Evolutionary conservation across 2,329 filamentous ascomycete species (phyloP).

Genomic region (Grosmannia clavigera): DNA sequence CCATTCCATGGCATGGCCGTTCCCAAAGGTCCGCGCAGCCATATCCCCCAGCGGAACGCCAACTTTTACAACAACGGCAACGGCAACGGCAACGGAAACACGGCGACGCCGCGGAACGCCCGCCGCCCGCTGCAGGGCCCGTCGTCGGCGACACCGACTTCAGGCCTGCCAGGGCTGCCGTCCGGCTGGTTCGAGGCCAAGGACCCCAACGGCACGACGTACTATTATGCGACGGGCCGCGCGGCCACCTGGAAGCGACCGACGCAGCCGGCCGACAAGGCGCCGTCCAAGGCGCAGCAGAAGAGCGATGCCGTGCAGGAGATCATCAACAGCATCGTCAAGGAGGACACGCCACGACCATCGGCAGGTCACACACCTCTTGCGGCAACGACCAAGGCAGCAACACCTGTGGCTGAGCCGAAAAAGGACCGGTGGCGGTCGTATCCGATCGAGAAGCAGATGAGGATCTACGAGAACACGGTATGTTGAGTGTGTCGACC

Average conservation of each 20-base stretch:
- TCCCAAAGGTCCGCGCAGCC: slow-evolving; percentile 49
- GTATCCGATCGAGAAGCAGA: slow-evolving; percentile 69
- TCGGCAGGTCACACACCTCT: slow-evolving; percentile 53
- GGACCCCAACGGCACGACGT: slow-evolving; percentile 57
- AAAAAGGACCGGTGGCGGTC: slow-evolving; percentile 61
- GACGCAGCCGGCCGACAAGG: slow-evolving; percentile 54
- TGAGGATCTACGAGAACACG: slow-evolving; percentile 89
- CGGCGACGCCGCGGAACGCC: slow-evolving; percentile 36
- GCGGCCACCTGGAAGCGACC: slow-evolving; percentile 74
- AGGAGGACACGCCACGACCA: slow-evolving; percentile 39
- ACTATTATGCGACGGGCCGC: slow-evolving; percentile 75
- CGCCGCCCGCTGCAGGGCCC: not conserved
- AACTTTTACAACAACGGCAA: slow-evolving; percentile 29
- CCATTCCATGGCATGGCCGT: slow-evolving; percentile 36
- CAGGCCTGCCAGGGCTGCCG: slow-evolving; percentile 38
- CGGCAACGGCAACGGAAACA: not conserved
- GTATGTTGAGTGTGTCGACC: slow-evolving; percentile 35
- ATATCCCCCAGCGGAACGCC: slow-evolving; percentile 38
- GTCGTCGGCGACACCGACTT: not conserved
- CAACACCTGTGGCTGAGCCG: slow-evolving; percentile 30
- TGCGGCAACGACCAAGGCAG: slow-evolving; percentile 36
- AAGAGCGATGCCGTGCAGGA: slow-evolving; percentile 68
- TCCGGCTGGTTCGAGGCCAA: slow-evolving; percentile 75
- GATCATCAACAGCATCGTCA: slow-evolving; percentile 75
- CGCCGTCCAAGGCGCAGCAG: slow-evolving; percentile 48